Percentiles rank a stretch among this genome's conserved stretches.
These are phyloP conservation scores for Fusarium robinianum DNA, from an alignment of 2,329 filamentous ascomycete species.

Conservation along the genomic window DNA sequence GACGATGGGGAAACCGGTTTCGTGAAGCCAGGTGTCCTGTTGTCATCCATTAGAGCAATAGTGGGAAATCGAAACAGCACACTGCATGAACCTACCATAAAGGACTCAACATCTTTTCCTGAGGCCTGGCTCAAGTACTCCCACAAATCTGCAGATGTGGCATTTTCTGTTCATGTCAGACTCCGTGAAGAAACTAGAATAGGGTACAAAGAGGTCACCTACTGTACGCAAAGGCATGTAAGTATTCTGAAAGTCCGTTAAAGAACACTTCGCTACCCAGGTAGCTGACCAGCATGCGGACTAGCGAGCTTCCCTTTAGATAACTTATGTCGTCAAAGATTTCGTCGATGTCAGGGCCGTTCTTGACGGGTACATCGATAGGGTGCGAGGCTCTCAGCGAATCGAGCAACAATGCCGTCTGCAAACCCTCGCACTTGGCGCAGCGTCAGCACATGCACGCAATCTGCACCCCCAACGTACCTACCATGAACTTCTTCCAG, in stretches of 20 bases:
- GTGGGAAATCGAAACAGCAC: background rate
- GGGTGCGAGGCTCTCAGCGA: constrained; percentile 88
- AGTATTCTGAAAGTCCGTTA: background rate
- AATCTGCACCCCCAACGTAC: too few relatives aligned
- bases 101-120: background rate
- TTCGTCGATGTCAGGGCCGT: constrained; percentile 93
- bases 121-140: background rate
- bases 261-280: background rate
- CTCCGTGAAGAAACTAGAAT: too few relatives aligned
- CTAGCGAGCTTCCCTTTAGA: background rate
- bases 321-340: constrained; percentile 97
- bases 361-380: constrained; percentile 90
- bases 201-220: too few relatives aligned
- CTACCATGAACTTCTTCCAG: constrained; percentile 90
- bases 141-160: background rate
- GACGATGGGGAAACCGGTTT: background rate
- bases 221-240: background rate
- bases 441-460: too few relatives aligned
- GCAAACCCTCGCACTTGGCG: constrained; percentile 78
- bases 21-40: background rate
- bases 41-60: background rate
- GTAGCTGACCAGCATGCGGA: background rate
- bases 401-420: constrained; percentile 87
- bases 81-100: background rate
- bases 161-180: background rate